Base-by-base conservation (phyloP, 768 basidiomycete species). In the Tricholoma saponaceum region DNA sequence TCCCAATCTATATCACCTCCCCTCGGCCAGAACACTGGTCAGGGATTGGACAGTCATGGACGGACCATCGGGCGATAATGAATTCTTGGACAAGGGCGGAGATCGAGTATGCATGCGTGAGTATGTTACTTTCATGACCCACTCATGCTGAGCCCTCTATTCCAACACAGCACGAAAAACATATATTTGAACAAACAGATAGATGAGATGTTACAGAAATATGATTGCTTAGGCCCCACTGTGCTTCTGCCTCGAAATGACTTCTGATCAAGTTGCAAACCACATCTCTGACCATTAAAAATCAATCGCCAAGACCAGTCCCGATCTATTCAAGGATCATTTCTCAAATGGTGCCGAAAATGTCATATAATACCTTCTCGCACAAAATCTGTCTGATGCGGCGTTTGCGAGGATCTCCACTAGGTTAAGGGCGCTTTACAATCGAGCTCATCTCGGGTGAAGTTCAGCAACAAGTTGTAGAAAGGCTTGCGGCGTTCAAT, bases 51-150 rank as follows among this genome's bases (percentile, higher is more conserved):
- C 53, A 59, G 28, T 50, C 46, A 35, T 46, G 58, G 52, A 44
- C n/a, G 9, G 16, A 9, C 53, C 41, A 50, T 53, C 32, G 23
- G 18, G 52, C 30, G 41, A 30, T 59, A 52, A 59, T 59, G 58
- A 59, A 59, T 55, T 54, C 58, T 52, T 59, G 58, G 58, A 59
- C 58, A 54, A 46, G 51, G 58, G 52, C 22, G 53, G 58, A 55
- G 53, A 59, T 47, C 25, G 25, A 47, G 46, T 47, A 47, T 47
- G 46, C 46, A 47, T 47, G 46, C 46, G 25, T 47, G 46, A 47
- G 46, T 47, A 25, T 47, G 25, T 47, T 47, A 1, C 46, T 47
- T 47, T 47, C 46, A 47, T 47, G 46, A 47, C 46, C 46, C 46
- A 47, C 46, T 26, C 46, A 8, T 47, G 46, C 46, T 26, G 46